A percentile compares a stretch with the other conserved stretches of the same genome.
Conservation (phyloP, 208 protist genomes). For the Trypanosoma theileri region DNA sequence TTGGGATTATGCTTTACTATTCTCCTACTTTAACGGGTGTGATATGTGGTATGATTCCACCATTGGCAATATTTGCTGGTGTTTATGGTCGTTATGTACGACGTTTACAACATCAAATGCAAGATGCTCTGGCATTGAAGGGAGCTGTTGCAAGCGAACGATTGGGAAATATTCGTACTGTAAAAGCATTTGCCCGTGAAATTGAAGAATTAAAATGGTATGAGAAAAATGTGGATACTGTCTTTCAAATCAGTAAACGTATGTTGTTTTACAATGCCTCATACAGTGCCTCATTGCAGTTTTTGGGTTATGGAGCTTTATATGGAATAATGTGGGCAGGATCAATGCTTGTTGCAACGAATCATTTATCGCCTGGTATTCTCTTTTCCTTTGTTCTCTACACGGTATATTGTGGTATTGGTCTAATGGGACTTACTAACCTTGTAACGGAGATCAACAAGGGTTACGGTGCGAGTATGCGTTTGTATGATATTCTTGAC, state of each 20-base stretch:
- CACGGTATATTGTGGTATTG: constrained; percentile 87
- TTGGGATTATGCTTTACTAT: constrained; percentile 88
- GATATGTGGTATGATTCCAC: constrained; percentile 80
- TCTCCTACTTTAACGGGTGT: constrained; percentile 80
- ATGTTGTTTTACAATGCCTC: constrained; percentile 75
- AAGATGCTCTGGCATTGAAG: constrained; percentile 81
- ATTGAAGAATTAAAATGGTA: constrained; percentile 74
- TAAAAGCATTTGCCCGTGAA: constrained; percentile 76
- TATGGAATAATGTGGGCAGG: constrained; percentile 89
- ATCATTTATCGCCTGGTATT: constrained; percentile 68
- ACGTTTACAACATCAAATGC: constrained; percentile 71
- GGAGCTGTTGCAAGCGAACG: constrained; percentile 82
- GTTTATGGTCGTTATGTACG: constrained; percentile 82
- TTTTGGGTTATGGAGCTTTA: constrained; percentile 79
- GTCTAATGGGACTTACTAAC: constrained; percentile 84
- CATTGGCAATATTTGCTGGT: constrained; percentile 81
- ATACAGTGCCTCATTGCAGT: constrained; percentile 79
- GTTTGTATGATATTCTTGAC: constrained; percentile 84
- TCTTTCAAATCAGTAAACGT: constrained; percentile 69
- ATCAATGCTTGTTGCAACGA: constrained; percentile 77
- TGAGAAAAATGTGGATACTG: constrained; percentile 59
- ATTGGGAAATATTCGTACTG: constrained; percentile 77
- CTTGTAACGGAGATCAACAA: constrained; percentile 85
- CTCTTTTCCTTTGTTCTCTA: constrained; percentile 92
- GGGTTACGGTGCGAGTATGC: constrained; percentile 78